Base-by-base conservation (phyloP, 2,329 filamentous ascomycete genomes). In the Aspergillus sojae region DNA sequence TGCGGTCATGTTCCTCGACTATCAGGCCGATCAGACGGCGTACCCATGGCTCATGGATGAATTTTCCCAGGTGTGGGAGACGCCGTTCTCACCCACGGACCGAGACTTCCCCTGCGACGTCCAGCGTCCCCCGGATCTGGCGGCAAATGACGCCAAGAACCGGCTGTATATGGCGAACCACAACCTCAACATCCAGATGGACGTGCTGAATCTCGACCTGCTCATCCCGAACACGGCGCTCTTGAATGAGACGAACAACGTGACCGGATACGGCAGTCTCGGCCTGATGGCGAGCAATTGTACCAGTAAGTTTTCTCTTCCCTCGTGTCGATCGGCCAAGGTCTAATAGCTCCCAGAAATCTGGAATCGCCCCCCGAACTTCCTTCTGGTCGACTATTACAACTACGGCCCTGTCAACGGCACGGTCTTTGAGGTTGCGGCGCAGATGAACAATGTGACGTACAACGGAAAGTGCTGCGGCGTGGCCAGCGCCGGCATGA, bases 61-160 rank as follows among this genome's bases (percentile, higher is more conserved):
- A 78, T 97, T 97, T 80, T 86, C 86, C 6, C 91, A 96, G 73
- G 86, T 96, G 80, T 97, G 92, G 91, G 92, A 97, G 80, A 94
- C 93, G 0, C 91, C 92, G 0, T 97, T 96, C 75, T 91, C 93
- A 59, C 93, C 87, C 0, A 86, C 84, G 0, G 78, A 89, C 70
- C 79, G 88, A 3, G 75, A 77, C 0, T 96, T 97, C 75, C 93
- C 93, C 0, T 97, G 94, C 80, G 88, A 82, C 0, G 83, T 89
- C 43, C 87, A 97, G 74, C 89, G 94, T 0, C 93, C 94, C 0
- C 92, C 92, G 0, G 81, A 86, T 50, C 80, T 96, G 62, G 71
- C 80, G 2, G 72, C 75, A 0, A 78, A 83, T 2, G 82, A 86
- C 9, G 84, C 86, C 0, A 80, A 82, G 62, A 82, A 89, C 34